These are phyloP conservation scores for Fusarium sp. DNA, from an alignment of 2,329 filamentous ascomycete genomes.

Conservation along the genomic window DNA sequence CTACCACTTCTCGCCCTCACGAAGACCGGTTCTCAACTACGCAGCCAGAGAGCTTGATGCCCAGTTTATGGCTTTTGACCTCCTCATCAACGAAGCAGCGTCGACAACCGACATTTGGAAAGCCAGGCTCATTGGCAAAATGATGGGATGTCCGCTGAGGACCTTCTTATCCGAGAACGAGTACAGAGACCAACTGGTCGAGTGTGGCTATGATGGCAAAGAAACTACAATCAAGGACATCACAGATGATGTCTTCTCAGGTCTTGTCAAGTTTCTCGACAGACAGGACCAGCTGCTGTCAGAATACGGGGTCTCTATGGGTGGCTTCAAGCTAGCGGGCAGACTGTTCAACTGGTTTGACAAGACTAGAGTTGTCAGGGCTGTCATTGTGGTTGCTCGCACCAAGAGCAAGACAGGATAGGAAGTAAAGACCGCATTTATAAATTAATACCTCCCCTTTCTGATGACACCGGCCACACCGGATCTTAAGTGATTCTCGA, in stretches of 20 bases:
- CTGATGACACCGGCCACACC: background rate
- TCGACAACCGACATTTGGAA: slow-evolving; percentile 46
- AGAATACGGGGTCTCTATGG: slow-evolving; percentile 52
- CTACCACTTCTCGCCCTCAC: slow-evolving; percentile 67
- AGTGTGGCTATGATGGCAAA: slow-evolving; percentile 59
- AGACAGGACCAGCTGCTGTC: slow-evolving; percentile 49
- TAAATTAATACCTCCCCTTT: background rate
- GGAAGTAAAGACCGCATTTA: background rate
- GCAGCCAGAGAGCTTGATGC: slow-evolving; percentile 56
- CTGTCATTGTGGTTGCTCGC: slow-evolving; percentile 51
- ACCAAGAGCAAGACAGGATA: slow-evolving; percentile 37
- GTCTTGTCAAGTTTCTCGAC: slow-evolving; percentile 58
- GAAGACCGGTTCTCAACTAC: slow-evolving; percentile 58
- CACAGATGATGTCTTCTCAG: slow-evolving; percentile 63
- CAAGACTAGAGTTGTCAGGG: slow-evolving; percentile 49
- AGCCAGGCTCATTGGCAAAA: slow-evolving; percentile 56
- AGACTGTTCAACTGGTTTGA: slow-evolving; percentile 55
- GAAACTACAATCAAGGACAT: slow-evolving; percentile 61
- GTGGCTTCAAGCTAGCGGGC: slow-evolving; percentile 52
- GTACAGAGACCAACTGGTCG: slow-evolving; percentile 58
- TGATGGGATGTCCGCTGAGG: slow-evolving; percentile 60
- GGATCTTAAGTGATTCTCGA: background rate
- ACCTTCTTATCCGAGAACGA: slow-evolving; percentile 60
- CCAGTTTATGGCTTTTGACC: slow-evolving; percentile 66
- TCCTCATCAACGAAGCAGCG: slow-evolving; percentile 55